Conservation (phyloP, 495 filamentous ascomycete species). For the Penicillium turbatum region DNA sequence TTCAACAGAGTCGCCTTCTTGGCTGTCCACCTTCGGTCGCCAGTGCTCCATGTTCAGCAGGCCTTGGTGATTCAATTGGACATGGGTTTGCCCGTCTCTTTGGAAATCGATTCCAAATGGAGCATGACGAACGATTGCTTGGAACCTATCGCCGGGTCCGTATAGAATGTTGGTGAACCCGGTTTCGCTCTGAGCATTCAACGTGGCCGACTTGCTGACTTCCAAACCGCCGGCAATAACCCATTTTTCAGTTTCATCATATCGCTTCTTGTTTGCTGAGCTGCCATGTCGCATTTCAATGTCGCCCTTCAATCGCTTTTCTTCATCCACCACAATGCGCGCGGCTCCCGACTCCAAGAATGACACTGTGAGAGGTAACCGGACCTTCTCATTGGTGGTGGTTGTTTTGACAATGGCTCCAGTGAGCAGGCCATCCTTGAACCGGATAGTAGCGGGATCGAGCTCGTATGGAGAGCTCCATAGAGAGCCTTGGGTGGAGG, state of each 20-base stretch:
- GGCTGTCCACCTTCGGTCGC: constrained; percentile 78
- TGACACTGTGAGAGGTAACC: constrained; percentile 76
- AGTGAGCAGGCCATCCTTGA: constrained; percentile 74
- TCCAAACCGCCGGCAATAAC: constrained; percentile 75
- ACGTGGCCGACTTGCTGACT: constrained; percentile 60
- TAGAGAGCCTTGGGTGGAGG: constrained; percentile 52
- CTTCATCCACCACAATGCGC: constrained; percentile 84
- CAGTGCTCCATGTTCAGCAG: constrained; percentile 93
- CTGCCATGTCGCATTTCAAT: constrained; percentile 84
- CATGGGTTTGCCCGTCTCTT: constrained; percentile 73
- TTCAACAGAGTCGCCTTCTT: constrained; percentile 44
- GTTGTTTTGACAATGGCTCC: constrained; percentile 75
- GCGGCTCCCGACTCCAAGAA: constrained; percentile 87
- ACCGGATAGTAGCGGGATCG: constrained; percentile 61
- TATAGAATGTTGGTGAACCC: constrained; percentile 73
- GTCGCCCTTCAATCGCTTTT: constrained; percentile 80
- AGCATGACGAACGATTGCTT: constrained; percentile 74
- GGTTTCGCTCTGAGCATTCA: constrained; percentile 53
- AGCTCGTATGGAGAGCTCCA: constrained; percentile 85
- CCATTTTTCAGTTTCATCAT: constrained; percentile 88
- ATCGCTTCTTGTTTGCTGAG: constrained; percentile 81
- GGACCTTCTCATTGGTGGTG: constrained; percentile 59
- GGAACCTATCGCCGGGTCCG: constrained; percentile 68
- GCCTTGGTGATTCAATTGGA: constrained; percentile 83
- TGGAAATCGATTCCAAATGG: constrained; percentile 86